phyloP scores from a whole-genome alignment of 2,329 filamentous ascomycete genomes.

The Fusarium sp. region DNA sequence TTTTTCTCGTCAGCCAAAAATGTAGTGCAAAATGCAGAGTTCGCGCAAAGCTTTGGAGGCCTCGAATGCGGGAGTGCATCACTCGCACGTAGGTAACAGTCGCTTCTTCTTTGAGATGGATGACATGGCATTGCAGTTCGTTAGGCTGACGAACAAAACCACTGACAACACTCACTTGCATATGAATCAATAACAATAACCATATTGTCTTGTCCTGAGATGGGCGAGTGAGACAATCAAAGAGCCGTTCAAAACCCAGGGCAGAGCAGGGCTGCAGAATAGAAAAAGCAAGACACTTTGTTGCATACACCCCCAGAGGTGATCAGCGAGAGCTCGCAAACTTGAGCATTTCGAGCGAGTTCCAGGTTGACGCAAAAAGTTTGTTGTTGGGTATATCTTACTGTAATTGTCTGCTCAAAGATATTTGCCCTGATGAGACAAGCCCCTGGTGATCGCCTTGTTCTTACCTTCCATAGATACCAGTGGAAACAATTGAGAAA shows the following conservation, averaged over 20 bases:
- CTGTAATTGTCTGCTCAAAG: neutral
- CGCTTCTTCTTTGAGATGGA: conserved; percentile 14
- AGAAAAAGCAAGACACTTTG: conserved; percentile 6
- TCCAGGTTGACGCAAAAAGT: conserved; percentile 8
- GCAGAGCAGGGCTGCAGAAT: conserved; percentile 34
- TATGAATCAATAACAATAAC: too few species aligned
- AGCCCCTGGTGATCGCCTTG: neutral
- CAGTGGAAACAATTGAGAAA: neutral
- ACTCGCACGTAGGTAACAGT: conserved; percentile 20
- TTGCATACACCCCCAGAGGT: conserved; percentile 23
- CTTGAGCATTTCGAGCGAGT: conserved; percentile 13
- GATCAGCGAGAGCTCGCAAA: neutral
- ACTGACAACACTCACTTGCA: conserved; percentile 43
- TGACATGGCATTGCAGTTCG: conserved; percentile 41
- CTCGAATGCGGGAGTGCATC: conserved; percentile 24
- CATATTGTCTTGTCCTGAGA: conserved; percentile 25
- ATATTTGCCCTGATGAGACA: neutral
- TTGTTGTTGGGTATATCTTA: neutral
- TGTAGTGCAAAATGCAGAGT: conserved; percentile 4
- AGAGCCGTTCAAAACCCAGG: conserved; percentile 34
- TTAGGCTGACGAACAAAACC: too few species aligned
- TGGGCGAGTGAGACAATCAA: conserved; percentile 30
- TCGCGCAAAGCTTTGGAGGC: conserved; percentile 26
- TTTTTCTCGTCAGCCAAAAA: conserved; percentile 7
- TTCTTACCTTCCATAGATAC: neutral